phyloP scores from a whole-genome alignment of 306 rosid genomes.

The Acacia confusa region DNA sequence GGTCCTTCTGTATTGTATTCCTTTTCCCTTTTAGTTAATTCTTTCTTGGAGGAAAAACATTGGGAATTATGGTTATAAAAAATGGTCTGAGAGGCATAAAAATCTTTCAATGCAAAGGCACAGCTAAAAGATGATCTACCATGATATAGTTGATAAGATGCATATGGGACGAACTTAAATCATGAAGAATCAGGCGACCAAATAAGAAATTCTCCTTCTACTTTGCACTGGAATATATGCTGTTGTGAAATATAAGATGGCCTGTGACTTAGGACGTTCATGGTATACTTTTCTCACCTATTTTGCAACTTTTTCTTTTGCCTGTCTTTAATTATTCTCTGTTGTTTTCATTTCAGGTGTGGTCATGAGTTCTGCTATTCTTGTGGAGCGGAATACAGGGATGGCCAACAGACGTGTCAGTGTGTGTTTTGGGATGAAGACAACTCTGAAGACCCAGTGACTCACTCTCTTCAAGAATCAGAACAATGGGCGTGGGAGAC shows the following conservation, averaged over 20 bases:
- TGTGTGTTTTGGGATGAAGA: constrained; percentile 89
- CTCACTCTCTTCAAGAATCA: constrained; percentile 84
- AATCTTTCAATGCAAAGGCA: background rate
- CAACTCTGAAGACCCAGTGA: constrained; percentile 54
- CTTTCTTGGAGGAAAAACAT: background rate
- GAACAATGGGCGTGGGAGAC: constrained; percentile 99
- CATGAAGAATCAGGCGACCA: background rate
- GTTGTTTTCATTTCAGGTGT: constrained; percentile 59
- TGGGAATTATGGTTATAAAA: background rate
- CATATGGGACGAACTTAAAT: background rate
- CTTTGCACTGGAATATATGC: background rate
- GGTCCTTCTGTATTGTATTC: background rate
- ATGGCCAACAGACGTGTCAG: constrained; percentile 73
- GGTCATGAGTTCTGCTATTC: constrained; percentile 89
- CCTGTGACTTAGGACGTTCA: background rate
- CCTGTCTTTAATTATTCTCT: background rate
- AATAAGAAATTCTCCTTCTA: background rate
- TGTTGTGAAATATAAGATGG: background rate
- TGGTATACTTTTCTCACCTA: too few species aligned
- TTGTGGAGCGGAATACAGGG: constrained; percentile 74
- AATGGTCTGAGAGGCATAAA: background rate
- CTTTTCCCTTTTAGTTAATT: background rate
- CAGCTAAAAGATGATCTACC: background rate
- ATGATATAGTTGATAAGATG: background rate
- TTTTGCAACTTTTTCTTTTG: background rate